A percentile compares a stretch with the other conserved stretches of the same genome.
These are phyloP conservation scores for Backusella luteola DNA, from an alignment of 192 early-diverging fungal species.

Conservation along the genomic window DNA sequence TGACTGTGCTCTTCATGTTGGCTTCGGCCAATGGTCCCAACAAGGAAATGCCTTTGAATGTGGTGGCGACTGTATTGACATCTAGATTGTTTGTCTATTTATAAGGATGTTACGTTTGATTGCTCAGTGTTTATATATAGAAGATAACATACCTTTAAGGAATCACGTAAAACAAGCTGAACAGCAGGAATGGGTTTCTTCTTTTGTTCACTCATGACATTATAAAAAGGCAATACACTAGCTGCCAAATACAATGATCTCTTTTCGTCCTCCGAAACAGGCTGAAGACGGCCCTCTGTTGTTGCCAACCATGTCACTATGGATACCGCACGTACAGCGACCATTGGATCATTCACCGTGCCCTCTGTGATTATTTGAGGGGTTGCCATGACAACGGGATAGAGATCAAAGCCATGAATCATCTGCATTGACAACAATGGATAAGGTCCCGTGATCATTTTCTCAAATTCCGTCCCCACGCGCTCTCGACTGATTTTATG, in stretches of 20 bases:
- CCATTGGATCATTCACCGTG: constrained; percentile 15
- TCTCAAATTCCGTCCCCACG: constrained; percentile 89
- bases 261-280: constrained; percentile 16
- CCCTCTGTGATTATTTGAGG: constrained; percentile 37
- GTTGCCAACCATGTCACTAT: constrained; percentile 41
- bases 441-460: constrained; percentile 76
- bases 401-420: constrained; percentile 40
- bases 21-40: constrained; percentile 9
- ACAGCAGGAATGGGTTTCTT: constrained; percentile 46
- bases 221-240: constrained; percentile 55
- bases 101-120: not conserved
- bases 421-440: constrained; percentile 38
- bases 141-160: constrained; percentile 50
- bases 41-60: constrained; percentile 29
- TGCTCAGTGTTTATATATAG: not conserved
- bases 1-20: constrained; percentile 16
- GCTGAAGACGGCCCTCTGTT: no score
- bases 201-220: constrained; percentile 40
- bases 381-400: constrained; percentile 45
- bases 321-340: constrained; percentile 39
- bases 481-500: constrained; percentile 91
- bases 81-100: constrained; percentile 32
- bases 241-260: constrained; percentile 54
- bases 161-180: constrained; percentile 55
- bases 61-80: constrained; percentile 37